A percentile compares a stretch with the other conserved stretches of the same genome.
Conservation (phyloP, 2,329 filamentous ascomycete genomes). For the Plenodomus biglobosus region DNA sequence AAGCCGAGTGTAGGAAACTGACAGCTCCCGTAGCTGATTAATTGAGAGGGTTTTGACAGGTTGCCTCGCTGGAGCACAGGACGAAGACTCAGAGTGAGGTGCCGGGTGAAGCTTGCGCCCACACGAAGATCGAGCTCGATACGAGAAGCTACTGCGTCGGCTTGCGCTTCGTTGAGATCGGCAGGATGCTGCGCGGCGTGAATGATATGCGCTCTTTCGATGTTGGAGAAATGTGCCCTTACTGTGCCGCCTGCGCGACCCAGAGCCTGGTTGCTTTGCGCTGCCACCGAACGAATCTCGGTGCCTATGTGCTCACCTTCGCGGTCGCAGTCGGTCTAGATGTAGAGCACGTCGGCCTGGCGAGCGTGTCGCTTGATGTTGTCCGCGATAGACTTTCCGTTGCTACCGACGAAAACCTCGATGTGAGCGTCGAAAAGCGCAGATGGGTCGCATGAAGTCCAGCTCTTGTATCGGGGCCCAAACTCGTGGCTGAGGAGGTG, state of each 20-base stretch:
- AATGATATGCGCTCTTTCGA: slow-evolving; percentile 89
- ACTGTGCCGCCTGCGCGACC: too few relatives aligned
- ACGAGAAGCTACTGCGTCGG: slow-evolving; percentile 81
- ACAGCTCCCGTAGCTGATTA: slow-evolving; percentile 90
- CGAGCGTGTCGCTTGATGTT: slow-evolving; percentile 83
- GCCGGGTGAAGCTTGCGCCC: slow-evolving; percentile 87
- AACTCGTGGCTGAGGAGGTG: slow-evolving; percentile 86
- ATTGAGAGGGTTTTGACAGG: slow-evolving; percentile 57
- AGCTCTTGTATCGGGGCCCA: slow-evolving; percentile 71
- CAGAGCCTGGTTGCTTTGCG: slow-evolving; percentile 72
- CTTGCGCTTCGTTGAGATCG: slow-evolving; percentile 79
- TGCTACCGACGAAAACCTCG: slow-evolving; percentile 60
- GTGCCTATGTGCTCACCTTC: slow-evolving; percentile 96
- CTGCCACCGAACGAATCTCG: slow-evolving; percentile 83
- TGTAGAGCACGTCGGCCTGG: slow-evolving; percentile 74
- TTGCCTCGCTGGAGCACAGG: slow-evolving; percentile 67
- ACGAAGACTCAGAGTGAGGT: slow-evolving; percentile 78
- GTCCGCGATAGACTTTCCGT: slow-evolving; percentile 76
- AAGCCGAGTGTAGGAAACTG: slow-evolving; percentile 97
- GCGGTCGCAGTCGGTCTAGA: slow-evolving; percentile 98
- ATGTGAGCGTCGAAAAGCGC: slow-evolving; percentile 81
- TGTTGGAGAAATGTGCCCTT: slow-evolving; percentile 93
- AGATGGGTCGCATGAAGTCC: slow-evolving; percentile 77
- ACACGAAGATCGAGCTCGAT: slow-evolving; percentile 92
- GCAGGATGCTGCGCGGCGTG: slow-evolving; percentile 76